phyloP scores from a whole-genome alignment of 768 basidiomycete species.

The Tricholoma furcatifolium region DNA sequence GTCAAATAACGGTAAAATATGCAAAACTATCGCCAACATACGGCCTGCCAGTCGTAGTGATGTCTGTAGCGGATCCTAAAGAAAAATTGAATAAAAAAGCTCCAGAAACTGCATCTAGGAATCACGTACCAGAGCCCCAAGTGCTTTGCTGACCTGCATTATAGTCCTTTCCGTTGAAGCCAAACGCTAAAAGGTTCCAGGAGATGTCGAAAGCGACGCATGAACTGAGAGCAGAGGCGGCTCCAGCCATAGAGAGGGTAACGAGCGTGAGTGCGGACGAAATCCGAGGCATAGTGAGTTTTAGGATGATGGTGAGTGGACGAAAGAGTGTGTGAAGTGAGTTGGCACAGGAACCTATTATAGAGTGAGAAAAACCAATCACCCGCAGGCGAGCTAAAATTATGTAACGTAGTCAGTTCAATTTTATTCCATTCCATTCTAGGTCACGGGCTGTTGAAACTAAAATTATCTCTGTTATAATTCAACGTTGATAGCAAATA shows the following conservation, averaged over 20 bases:
- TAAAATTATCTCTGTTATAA: neutral
- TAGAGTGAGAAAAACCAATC: neutral
- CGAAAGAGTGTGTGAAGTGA: neutral
- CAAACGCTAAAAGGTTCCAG: conserved; percentile 88
- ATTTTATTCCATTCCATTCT: too few species aligned
- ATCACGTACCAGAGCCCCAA: conserved; percentile 57
- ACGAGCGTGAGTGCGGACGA: conserved; percentile 16
- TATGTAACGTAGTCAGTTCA: too few species aligned
- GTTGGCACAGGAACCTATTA: neutral
- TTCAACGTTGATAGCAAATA: too few species aligned
- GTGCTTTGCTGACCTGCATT: conserved; percentile 67
- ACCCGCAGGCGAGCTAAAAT: neutral
- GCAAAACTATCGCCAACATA: conserved; percentile 35
- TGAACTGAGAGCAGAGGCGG: conserved; percentile 20
- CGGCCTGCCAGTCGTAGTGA: conserved; percentile 78
- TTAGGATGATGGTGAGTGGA: conserved; percentile 2
- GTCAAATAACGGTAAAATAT: neutral
- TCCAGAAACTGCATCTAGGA: neutral
- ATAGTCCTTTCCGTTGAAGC: conserved; percentile 82
- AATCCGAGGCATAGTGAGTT: conserved; percentile 15
- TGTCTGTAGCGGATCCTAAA: conserved; percentile 57
- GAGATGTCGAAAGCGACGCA: conserved; percentile 79
- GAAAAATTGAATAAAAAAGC: conserved; percentile 3
- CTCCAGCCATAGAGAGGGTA: conserved; percentile 18
- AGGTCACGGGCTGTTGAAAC: neutral